Base-by-base conservation (phyloP, 1,284 basidiomycete species). In the Schizophyllum amplum region DNA sequence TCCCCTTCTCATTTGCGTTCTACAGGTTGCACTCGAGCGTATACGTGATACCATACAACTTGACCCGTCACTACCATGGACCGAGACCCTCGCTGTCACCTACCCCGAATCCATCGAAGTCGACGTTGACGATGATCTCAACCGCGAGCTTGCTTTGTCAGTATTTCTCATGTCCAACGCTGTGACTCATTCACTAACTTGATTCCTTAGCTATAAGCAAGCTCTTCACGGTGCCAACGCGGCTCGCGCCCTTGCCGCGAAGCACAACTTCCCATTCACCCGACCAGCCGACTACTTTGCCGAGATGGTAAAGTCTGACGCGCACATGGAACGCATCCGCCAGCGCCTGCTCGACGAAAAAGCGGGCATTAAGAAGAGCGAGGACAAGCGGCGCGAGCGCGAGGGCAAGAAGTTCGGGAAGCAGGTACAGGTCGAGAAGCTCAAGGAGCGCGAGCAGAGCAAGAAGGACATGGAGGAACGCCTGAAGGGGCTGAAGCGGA, bases 361-460 rank as follows among this genome's bases (percentile, higher is more conserved):
- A 24, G 91, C 94, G 2, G 80, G 82, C 1, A 94, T 98, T 68
- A 95, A 98, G 72, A 92, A 90, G 69, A 83, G 87, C 59, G 95
- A 98, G 68, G 90, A 93, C 57, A 95, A 94, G 67, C 85, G 92
- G 66, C 88, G 87, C 67, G 92, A 98, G 72, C 82, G 96, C 54
- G 92, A 98, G 68, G 88, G 94, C 60, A 98, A 98, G 78, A 98
- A 98, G 79, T 97, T 92, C 67, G 96, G 96, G 52, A 98, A 98
- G 72, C 93, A 98, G 72, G 94, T 98, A 22, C 92, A 95, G 72
- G 74, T 87, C 55, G 90, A 94, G 73, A 92, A 92, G 72, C 75
- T 87, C 64, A 85, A 87, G 68, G 87, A 92, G 75, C 74, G 92
- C 51, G 84, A 92, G 69, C 71, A 69, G 58, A 69, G 83, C 82